Evolutionary conservation across 306 rosid species (phyloP).

Genomic region (Citrullus mucosospermus): DNA sequence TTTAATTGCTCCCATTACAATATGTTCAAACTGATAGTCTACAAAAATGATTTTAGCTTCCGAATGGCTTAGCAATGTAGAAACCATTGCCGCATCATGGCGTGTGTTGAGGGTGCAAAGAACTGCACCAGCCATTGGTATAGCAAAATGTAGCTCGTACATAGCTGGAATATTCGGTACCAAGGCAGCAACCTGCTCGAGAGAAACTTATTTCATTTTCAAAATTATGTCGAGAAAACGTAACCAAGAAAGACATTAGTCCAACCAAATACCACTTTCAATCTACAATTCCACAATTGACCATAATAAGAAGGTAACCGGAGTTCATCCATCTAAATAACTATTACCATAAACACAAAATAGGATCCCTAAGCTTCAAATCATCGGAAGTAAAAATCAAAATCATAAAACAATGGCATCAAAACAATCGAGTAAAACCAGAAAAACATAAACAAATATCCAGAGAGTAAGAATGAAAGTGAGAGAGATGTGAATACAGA

Average conservation of each 20-base stretch:
- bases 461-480: not conserved
- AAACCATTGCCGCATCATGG: conserved; percentile 49
- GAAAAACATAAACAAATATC: not conserved
- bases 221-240: not conserved
- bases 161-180: conserved; percentile 70
- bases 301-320: not conserved
- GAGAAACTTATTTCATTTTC: not conserved
- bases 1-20: conserved; percentile 47
- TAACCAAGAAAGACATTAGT: not conserved
- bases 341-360: not conserved
- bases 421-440: not conserved
- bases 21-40: conserved; percentile 39
- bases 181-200: conserved; percentile 59
- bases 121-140: conserved; percentile 82
- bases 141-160: conserved; percentile 82
- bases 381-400: not conserved
- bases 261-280: not conserved
- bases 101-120: conserved; percentile 64
- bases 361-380: not conserved
- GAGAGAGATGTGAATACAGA: conserved; percentile 3
- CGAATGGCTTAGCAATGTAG: conserved; percentile 44
- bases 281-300: not conserved
- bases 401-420: not conserved
- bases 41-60: conserved; percentile 59
- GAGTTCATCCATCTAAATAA: not conserved